Conservation (phyloP, 169 alveolate genomes). For the Plasmodium falciparum region DNA sequence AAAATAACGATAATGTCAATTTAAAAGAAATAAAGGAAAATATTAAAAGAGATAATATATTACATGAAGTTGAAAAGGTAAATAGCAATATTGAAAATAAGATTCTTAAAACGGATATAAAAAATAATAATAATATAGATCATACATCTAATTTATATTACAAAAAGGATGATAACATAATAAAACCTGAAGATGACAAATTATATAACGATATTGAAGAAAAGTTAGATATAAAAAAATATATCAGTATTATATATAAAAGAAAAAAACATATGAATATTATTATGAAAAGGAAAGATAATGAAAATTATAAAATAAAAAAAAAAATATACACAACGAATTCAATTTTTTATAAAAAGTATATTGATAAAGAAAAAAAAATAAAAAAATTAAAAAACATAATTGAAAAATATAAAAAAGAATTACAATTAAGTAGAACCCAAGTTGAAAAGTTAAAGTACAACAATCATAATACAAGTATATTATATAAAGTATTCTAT, state of each 20-base stretch:
- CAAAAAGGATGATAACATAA: too few relatives aligned
- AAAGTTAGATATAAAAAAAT: neutral
- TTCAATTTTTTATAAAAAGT: neutral
- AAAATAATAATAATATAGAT: too few relatives aligned
- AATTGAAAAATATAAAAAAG: constrained; percentile 43
- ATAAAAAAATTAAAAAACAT: constrained; percentile 18
- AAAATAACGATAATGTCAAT: too few relatives aligned
- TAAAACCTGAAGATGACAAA: neutral
- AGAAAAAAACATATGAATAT: neutral
- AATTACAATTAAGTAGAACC: constrained; percentile 9
- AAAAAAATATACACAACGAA: neutral
- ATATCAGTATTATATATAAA: too few relatives aligned
- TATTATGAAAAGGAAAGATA: neutral
- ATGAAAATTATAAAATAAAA: neutral
- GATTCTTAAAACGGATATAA: too few relatives aligned
- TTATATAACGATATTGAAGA: neutral
- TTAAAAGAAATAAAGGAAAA: too few relatives aligned
- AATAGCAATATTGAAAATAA: too few relatives aligned
- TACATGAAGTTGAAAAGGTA: too few relatives aligned
- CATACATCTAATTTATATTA: too few relatives aligned
- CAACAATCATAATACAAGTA: constrained; percentile 27
- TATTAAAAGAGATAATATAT: too few relatives aligned
- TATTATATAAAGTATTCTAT: constrained; percentile 40
- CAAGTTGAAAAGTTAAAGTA: constrained; percentile 59
- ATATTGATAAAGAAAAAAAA: constrained; percentile 7